These are phyloP conservation scores for Xylariomycetidae sp. DNA, from an alignment of 2,329 filamentous ascomycete species.

Conservation along the genomic window DNA sequence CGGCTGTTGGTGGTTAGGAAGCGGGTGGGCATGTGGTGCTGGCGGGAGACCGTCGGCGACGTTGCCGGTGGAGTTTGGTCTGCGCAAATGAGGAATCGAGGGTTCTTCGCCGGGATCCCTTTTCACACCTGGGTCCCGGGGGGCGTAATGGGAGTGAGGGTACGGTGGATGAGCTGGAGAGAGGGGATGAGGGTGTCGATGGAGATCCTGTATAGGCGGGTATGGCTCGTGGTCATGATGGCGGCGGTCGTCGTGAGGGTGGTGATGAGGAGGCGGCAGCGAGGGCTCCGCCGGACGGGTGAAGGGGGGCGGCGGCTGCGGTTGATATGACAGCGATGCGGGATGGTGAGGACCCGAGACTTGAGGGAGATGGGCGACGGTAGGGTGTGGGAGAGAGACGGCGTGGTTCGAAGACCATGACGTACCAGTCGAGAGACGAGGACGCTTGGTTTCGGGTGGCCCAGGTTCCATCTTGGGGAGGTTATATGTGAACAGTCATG, in stretches of 20 bases:
- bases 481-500: conserved; percentile 35
- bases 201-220: conserved; percentile 51
- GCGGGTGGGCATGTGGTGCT: conserved; percentile 31
- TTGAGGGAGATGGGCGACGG: conserved; percentile 29
- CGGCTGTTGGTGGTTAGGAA: conserved; percentile 31
- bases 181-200: conserved; percentile 40
- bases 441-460: conserved; percentile 55
- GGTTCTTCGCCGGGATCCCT: conserved; percentile 48
- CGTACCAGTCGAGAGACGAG: conserved; percentile 46
- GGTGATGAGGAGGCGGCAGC: conserved; percentile 37
- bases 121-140: conserved; percentile 52
- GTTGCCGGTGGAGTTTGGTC: conserved; percentile 48
- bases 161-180: conserved; percentile 41
- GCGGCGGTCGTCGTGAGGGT: conserved; percentile 47
- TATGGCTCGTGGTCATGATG: conserved; percentile 53
- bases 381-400: conserved; percentile 44
- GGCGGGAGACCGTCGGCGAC: conserved; percentile 30
- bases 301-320: conserved; percentile 27
- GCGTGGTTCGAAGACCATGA: conserved; percentile 44
- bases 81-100: conserved; percentile 37
- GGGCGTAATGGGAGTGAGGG: conserved; percentile 35
- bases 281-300: conserved; percentile 33
- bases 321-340: conserved; percentile 33
- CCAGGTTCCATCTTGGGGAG: conserved; percentile 55
- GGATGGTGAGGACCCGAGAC: conserved; percentile 32